Percentiles rank a stretch among this genome's conserved stretches.
Conservation (phyloP, 148 eudicot genomes). For the Euryodendron excelsum region DNA sequence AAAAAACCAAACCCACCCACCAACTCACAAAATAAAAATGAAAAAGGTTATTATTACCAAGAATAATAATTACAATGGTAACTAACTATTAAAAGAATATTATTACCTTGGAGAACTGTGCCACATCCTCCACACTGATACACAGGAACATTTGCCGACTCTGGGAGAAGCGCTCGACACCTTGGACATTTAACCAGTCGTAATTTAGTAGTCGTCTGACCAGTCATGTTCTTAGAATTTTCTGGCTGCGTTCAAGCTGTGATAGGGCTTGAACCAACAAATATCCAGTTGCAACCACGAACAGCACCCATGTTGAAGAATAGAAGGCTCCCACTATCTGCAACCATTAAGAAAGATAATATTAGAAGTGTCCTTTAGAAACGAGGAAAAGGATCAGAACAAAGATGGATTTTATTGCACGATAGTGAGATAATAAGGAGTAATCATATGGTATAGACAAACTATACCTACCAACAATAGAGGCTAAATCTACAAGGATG, state of each 20-base stretch:
- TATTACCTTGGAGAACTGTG: constrained; percentile 66
- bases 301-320: constrained; percentile 6
- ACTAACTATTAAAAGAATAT: neutral
- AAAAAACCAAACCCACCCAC: too few relatives aligned
- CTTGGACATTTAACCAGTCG: constrained; percentile 79
- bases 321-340: neutral
- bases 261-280: constrained; percentile 12
- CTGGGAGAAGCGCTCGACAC: constrained; percentile 63
- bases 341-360: neutral
- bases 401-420: neutral
- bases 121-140: constrained; percentile 84
- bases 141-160: constrained; percentile 51
- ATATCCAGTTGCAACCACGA: neutral
- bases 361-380: neutral
- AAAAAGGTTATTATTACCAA: too few relatives aligned
- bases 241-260: constrained; percentile 16
- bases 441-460: neutral
- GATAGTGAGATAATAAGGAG: neutral
- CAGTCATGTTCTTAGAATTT: constrained; percentile 38
- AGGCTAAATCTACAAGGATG: constrained; percentile 2
- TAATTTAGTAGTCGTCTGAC: constrained; percentile 25
- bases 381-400: neutral
- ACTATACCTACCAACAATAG: neutral
- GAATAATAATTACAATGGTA: too few relatives aligned
- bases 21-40: too few relatives aligned